Percentiles rank a stretch among this genome's conserved stretches.
These are phyloP conservation scores for Cryptosporidium andersoni DNA, from an alignment of 169 alveolate genomes.

Conservation along the genomic window DNA sequence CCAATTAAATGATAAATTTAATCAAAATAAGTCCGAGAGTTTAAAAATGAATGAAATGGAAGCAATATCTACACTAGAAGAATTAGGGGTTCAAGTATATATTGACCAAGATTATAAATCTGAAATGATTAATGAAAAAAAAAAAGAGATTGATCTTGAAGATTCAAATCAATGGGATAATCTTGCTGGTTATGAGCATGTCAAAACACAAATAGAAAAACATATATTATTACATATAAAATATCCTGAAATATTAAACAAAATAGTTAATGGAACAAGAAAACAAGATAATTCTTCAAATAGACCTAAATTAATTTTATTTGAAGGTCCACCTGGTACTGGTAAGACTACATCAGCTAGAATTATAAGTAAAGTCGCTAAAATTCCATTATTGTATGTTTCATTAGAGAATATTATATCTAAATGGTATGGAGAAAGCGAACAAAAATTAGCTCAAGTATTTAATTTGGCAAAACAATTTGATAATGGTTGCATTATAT, in stretches of 20 bases:
- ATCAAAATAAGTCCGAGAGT: neutral
- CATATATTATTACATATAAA: conserved; percentile 82
- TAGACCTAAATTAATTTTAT: conserved; percentile 85
- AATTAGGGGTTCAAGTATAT: conserved; percentile 56
- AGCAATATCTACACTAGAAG: conserved; percentile 25
- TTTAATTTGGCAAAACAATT: conserved; percentile 81
- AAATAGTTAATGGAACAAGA: conserved; percentile 83
- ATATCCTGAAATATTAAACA: conserved; percentile 84
- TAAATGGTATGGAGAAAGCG: conserved; percentile 88
- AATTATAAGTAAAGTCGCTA: conserved; percentile 81
- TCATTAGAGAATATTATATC: conserved; percentile 86
- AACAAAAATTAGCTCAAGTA: conserved; percentile 81
- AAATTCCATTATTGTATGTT: conserved; percentile 85
- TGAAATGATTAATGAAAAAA: too few species aligned
- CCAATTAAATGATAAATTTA: neutral
- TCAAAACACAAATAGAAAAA: conserved; percentile 86
- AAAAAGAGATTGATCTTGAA: neutral
- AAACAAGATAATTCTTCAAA: conserved; percentile 81
- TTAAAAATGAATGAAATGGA: neutral
- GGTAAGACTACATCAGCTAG: conserved; percentile 92
- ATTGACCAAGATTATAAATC: neutral
- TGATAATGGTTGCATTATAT: conserved; percentile 80
- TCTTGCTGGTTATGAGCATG: conserved; percentile 86
- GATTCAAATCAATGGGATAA: conserved; percentile 78
- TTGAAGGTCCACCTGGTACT: conserved; percentile 93